These are phyloP conservation scores for Xylariaceae sp. DNA, from an alignment of 2,329 filamentous ascomycete species.

Conservation along the genomic window DNA sequence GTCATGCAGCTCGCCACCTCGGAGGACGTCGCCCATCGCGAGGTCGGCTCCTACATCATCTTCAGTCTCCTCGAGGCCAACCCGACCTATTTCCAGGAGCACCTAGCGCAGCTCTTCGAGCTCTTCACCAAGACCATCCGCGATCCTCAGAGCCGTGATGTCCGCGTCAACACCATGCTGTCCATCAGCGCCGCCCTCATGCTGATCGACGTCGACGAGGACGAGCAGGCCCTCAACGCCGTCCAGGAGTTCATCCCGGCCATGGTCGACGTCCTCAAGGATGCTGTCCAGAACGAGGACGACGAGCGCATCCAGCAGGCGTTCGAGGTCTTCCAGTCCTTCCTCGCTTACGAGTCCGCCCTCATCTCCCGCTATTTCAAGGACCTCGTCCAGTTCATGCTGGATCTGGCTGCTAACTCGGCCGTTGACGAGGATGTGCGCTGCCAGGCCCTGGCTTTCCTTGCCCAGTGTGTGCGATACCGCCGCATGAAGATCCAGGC, in stretches of 20 bases:
- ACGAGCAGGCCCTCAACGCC: conserved; percentile 63
- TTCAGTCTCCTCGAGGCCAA: conserved; percentile 87
- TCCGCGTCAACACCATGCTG: conserved; percentile 90
- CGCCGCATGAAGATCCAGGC: conserved; percentile 93
- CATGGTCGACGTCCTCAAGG: conserved; percentile 87
- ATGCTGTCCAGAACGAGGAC: conserved; percentile 70
- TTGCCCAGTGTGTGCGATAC: conserved; percentile 88
- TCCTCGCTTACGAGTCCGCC: conserved; percentile 82
- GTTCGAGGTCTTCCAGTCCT: conserved; percentile 95
- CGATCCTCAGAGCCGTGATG: conserved; percentile 84
- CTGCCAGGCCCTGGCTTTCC: conserved; percentile 85
- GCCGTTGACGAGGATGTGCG: conserved; percentile 78
- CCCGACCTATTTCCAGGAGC: conserved; percentile 76
- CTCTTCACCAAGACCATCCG: conserved; percentile 84
- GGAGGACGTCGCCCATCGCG: conserved; percentile 69
- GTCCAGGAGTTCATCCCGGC: conserved; percentile 77
- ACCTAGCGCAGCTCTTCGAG: conserved; percentile 71
- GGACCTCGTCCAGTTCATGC: conserved; percentile 90
- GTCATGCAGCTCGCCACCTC: conserved; percentile 76
- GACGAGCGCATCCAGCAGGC: conserved; percentile 85
- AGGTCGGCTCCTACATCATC: conserved; percentile 88
- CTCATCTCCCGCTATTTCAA: conserved; percentile 81
- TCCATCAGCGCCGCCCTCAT: conserved; percentile 83
- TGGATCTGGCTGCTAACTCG: conserved; percentile 73
- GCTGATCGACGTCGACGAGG: conserved; percentile 82